Conservation (phyloP, 2,329 filamentous ascomycete species). For the Myrmaecium sp. region DNA sequence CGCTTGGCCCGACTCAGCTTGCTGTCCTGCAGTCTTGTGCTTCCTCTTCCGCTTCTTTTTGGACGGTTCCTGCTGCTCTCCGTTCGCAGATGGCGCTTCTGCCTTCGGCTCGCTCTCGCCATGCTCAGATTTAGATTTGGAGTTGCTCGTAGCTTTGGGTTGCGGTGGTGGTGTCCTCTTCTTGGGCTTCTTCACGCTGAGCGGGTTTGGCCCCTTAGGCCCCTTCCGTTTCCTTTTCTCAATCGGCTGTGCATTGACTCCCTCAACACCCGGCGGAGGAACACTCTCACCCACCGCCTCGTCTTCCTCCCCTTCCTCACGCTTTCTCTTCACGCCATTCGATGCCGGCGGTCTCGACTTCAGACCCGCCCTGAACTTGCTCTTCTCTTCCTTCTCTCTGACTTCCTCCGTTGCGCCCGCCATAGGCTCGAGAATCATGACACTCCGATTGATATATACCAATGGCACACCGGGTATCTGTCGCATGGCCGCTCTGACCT, state of each 20-base stretch:
- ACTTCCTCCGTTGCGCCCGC: conserved; percentile 45
- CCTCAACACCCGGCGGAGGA: conserved; percentile 9
- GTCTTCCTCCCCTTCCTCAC: conserved; percentile 32
- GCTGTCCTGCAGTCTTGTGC: conserved; percentile 19
- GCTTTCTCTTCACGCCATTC: conserved; percentile 18
- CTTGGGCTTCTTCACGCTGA: conserved; percentile 46
- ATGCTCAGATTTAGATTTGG: too few species aligned
- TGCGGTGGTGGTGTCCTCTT: too few species aligned
- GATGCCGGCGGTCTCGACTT: conserved; percentile 24
- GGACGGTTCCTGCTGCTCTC: conserved; percentile 10
- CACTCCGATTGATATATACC: conserved; percentile 61
- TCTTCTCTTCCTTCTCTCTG: conserved; percentile 51
- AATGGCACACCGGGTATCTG: conserved; percentile 55
- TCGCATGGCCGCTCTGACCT: conserved; percentile 46
- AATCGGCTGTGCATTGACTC: conserved; percentile 22
- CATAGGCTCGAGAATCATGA: conserved; percentile 70
- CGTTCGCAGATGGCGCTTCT: conserved; percentile 5
- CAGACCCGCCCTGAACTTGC: conserved; percentile 57
- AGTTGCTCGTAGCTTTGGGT: too few species aligned
- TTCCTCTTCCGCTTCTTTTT: conserved; percentile 23
- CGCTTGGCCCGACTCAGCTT: conserved; percentile 3
- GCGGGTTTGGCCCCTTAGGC: conserved; percentile 52
- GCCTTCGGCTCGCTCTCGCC: conserved; percentile 5
- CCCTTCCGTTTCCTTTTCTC: conserved; percentile 43
- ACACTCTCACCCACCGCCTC: conserved; percentile 18